Percentiles rank a stretch among this genome's conserved stretches.
These are phyloP conservation scores for Fibroporia radiculosa DNA, from an alignment of 768 basidiomycete genomes.

Conservation along the genomic window DNA sequence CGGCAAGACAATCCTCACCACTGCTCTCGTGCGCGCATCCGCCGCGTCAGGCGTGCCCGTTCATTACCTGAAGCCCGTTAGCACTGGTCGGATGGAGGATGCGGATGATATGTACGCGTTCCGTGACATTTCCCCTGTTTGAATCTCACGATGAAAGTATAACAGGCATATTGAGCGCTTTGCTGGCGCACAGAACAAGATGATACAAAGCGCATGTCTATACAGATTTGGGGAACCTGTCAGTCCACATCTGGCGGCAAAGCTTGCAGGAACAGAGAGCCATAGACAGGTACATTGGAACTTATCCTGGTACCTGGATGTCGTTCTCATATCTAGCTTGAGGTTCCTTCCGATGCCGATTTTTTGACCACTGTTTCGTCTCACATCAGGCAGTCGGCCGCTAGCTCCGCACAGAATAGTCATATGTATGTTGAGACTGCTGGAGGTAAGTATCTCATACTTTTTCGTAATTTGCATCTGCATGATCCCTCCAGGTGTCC, in stretches of 20 bases:
- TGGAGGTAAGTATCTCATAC: constrained; percentile 61
- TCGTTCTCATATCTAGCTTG: constrained; percentile 14
- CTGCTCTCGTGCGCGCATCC: constrained; percentile 79
- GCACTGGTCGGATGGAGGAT: constrained; percentile 72
- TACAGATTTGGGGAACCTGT: constrained; percentile 85
- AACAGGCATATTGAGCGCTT: constrained; percentile 60
- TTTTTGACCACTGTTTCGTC: constrained; percentile 57
- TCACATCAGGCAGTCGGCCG: constrained; percentile 52
- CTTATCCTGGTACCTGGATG: not conserved
- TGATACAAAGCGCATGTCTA: constrained; percentile 60
- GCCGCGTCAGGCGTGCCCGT: constrained; percentile 43
- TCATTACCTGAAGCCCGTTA: constrained; percentile 84
- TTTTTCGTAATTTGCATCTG: not conserved
- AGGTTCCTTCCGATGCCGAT: constrained; percentile 55
- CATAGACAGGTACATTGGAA: not conserved
- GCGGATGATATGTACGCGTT: constrained; percentile 74
- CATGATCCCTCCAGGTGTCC: constrained; percentile 52
- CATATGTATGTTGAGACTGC: constrained; percentile 91
- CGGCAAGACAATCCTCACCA: constrained; percentile 87
- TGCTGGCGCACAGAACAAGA: constrained; percentile 30
- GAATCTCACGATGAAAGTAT: not conserved
- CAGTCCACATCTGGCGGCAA: constrained; percentile 86
- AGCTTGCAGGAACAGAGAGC: constrained; percentile 34
- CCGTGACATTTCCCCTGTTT: not conserved
- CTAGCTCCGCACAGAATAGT: constrained; percentile 21